phyloP scores from a whole-genome alignment of 805 yeast species.

The Pichia manshurica region DNA sequence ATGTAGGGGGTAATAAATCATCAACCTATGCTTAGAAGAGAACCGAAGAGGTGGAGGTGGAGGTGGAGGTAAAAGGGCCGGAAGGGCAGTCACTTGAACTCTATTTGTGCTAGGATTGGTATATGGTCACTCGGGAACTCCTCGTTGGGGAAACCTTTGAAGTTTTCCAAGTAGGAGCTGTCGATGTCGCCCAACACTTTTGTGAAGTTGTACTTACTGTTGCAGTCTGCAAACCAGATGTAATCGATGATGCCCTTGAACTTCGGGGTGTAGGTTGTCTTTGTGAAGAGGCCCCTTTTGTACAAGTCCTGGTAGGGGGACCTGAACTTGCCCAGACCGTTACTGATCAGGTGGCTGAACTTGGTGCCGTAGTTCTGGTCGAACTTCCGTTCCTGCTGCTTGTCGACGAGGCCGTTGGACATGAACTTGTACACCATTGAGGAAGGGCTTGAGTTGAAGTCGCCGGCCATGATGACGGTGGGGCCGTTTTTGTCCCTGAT shows the following conservation, averaged over 20 bases:
- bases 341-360: slow-evolving; percentile 8
- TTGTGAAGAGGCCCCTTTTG: slow-evolving; percentile 19
- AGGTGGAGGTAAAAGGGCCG: not conserved
- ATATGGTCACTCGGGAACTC: slow-evolving; percentile 52
- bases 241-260: slow-evolving; percentile 52
- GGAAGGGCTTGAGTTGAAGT: slow-evolving; percentile 46
- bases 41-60: not conserved
- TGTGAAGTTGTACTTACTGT: slow-evolving; percentile 31
- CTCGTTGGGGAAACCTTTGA: slow-evolving; percentile 46
- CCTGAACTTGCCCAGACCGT: slow-evolving; percentile 18
- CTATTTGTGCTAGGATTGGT: slow-evolving; percentile 27
- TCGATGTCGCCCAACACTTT: slow-evolving; percentile 50
- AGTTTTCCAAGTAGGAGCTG: slow-evolving; percentile 26
- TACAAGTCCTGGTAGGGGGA: slow-evolving; percentile 28
- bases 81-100: slow-evolving; percentile 9
- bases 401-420: slow-evolving; percentile 26
- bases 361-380: slow-evolving; percentile 16
- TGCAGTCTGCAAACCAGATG: slow-evolving; percentile 39
- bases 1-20: no score
- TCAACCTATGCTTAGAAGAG: not conserved
- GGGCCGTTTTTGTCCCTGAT: slow-evolving; percentile 14
- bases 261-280: slow-evolving; percentile 45
- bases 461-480: slow-evolving; percentile 48
- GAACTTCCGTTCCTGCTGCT: slow-evolving; percentile 18
- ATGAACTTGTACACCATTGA: slow-evolving; percentile 45